phyloP scores from a whole-genome alignment of 2,329 filamentous ascomycete species.

The Lasiodiplodia gonubiensis region DNA sequence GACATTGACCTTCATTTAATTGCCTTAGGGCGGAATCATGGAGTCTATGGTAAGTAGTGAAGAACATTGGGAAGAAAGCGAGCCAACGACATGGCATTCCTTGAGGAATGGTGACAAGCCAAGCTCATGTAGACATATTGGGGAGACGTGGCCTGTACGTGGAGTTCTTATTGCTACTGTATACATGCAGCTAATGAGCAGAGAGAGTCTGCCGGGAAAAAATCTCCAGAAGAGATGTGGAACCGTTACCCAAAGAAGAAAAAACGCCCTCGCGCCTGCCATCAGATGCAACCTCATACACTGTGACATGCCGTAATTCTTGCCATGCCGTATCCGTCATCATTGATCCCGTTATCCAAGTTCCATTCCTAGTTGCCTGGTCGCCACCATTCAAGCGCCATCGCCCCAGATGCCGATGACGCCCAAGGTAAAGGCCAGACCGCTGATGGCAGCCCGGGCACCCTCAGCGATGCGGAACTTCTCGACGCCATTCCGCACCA shows the following conservation, averaged over 20 bases:
- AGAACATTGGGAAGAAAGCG: too few species aligned
- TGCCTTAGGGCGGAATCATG: too few species aligned
- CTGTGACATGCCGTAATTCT: background rate
- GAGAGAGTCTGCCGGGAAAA: slow-evolving; percentile 9
- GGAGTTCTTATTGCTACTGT: slow-evolving; percentile 6
- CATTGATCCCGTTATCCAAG: slow-evolving; percentile 5
- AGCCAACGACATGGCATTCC: too few species aligned
- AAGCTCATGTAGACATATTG: too few species aligned
- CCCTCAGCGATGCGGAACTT: slow-evolving; percentile 50
- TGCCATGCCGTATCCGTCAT: background rate
- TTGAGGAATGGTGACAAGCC: background rate
- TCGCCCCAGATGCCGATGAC: slow-evolving; percentile 59
- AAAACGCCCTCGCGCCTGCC: slow-evolving; percentile 21
- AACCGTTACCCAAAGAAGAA: background rate
- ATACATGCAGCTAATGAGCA: slow-evolving; percentile 11
- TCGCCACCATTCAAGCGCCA: slow-evolving; percentile 37
- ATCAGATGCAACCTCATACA: slow-evolving; percentile 7
- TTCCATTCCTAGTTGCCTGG: background rate
- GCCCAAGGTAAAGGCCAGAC: slow-evolving; percentile 53
- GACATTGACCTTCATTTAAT: too few species aligned
- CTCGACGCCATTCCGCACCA: slow-evolving; percentile 54
- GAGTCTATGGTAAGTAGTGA: too few species aligned
- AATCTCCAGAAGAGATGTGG: background rate
- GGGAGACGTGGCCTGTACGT: background rate
- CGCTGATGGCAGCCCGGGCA: slow-evolving; percentile 49